Base-by-base conservation (phyloP, 2,329 filamentous ascomycete species). In the Bipolaris oryzae region DNA sequence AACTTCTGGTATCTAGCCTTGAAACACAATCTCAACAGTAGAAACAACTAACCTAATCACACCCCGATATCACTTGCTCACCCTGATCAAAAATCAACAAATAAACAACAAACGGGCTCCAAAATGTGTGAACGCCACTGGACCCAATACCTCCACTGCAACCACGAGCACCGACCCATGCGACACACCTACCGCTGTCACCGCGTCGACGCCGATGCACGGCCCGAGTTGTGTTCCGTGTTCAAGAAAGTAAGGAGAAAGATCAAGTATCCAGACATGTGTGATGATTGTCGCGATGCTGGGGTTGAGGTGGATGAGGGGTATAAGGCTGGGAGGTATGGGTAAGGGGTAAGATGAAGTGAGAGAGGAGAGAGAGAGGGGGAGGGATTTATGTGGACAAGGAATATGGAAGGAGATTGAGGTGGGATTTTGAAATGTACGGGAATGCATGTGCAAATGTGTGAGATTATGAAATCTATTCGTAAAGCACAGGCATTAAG, bases 131-230 rank as follows among this genome's bases (percentile, higher is more conserved):
- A 44, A 41, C 23, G 21, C 23, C 9, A 9, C 1, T 55, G 53
- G 53, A 55, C 47, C 1, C 53, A 55, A 13, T 34, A 55, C 31
- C 37, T 21, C 15, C 23, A 55, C 25, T 51, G 53, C 25, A 51
- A 51, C 25, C 47, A 55, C 41, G 53, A 55, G 18, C 16, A 51
- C 11, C 13, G 11, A 3, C 39, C 41, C 2, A 55, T 54, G 45
- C 9, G 33, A 15, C 47, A 41, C 18, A 34, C 5, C 3, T 31
- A 16, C 16, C 41, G 41, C 18, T 55, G 53, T 41, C 47, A 13
- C 1, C 39, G 25, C 16, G 21, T 44, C 23, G 52, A 55, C n/a
- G 16, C 34, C 15, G 39, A 16, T 20, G 39, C 37, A 5, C 11
- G 28, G 4, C 20, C 21, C 5, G 35, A 20, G 20, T 10, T 4